Evolutionary conservation across 2,329 filamentous ascomycete species (phyloP).

Genomic region (Colletotrichum sp.): DNA sequence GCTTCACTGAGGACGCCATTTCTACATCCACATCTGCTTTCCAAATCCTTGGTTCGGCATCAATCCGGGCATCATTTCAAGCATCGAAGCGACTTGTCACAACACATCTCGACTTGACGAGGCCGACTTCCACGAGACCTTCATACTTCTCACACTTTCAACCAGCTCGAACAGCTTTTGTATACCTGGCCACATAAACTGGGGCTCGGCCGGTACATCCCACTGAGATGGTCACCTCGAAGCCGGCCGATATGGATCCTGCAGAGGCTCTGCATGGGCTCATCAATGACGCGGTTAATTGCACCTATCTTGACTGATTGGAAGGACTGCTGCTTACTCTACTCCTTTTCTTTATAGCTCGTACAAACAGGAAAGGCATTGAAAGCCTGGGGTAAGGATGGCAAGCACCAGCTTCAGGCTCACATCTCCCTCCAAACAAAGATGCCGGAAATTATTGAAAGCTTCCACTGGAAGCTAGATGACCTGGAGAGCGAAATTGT

Average conservation of each 20-base stretch:
- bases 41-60: background rate
- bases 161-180: background rate
- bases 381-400: constrained; percentile 51
- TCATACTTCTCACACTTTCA: background rate
- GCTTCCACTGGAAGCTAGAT: constrained; percentile 59
- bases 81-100: background rate
- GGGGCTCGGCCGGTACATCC: background rate
- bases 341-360: constrained; percentile 44
- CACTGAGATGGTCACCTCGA: constrained; percentile 3
- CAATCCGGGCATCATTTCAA: background rate
- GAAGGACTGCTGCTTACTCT: background rate
- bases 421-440: constrained; percentile 42
- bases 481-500: constrained; percentile 64
- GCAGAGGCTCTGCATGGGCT: constrained; percentile 56
- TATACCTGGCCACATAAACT: background rate
- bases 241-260: constrained; percentile 25
- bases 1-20: background rate
- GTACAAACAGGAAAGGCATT: constrained; percentile 65
- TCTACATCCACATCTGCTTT: background rate
- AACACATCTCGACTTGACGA: background rate
- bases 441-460: constrained; percentile 50
- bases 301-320: background rate
- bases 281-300: constrained; percentile 60
- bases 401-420: constrained; percentile 32
- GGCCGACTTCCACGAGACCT: background rate